Conservation (phyloP, 169 alveolate species). For the Eimeria tenella region DNA sequence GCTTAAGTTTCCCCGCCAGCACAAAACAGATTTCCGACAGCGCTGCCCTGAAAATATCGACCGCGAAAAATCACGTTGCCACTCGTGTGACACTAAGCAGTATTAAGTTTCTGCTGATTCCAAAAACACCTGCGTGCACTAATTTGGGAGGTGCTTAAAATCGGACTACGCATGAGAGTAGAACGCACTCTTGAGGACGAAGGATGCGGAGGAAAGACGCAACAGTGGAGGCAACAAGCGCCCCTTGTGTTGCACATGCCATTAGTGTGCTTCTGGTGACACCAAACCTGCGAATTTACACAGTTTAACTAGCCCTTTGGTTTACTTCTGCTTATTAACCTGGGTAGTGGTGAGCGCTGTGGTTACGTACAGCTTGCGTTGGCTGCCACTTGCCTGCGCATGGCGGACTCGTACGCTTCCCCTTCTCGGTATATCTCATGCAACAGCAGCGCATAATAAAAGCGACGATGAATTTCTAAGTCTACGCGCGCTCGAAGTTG, state of each 20-base stretch:
- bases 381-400: constrained; percentile 66
- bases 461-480: constrained; percentile 48
- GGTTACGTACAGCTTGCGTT: not conserved
- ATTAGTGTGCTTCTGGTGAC: constrained; percentile 49
- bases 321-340: too few relatives aligned
- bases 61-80: not conserved
- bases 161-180: not conserved
- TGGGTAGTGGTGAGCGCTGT: too few relatives aligned
- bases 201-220: constrained; percentile 66
- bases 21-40: constrained; percentile 33
- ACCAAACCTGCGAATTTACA: constrained; percentile 44
- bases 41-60: constrained; percentile 44
- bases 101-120: not conserved
- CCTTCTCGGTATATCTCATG: constrained; percentile 63
- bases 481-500: constrained; percentile 54
- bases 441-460: constrained; percentile 63
- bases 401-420: constrained; percentile 33
- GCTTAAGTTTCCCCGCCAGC: constrained; percentile 67
- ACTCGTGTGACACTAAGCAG: too few relatives aligned
- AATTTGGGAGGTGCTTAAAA: not conserved
- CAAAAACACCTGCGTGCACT: not conserved
- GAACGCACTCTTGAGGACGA: constrained; percentile 57
- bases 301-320: not conserved
- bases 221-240: constrained; percentile 54
- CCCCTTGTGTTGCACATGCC: constrained; percentile 58